Percentiles rank a stretch among this genome's conserved stretches.
phyloP scores from a whole-genome alignment of 768 basidiomycete genomes.

The Hygrocybe punicea region DNA sequence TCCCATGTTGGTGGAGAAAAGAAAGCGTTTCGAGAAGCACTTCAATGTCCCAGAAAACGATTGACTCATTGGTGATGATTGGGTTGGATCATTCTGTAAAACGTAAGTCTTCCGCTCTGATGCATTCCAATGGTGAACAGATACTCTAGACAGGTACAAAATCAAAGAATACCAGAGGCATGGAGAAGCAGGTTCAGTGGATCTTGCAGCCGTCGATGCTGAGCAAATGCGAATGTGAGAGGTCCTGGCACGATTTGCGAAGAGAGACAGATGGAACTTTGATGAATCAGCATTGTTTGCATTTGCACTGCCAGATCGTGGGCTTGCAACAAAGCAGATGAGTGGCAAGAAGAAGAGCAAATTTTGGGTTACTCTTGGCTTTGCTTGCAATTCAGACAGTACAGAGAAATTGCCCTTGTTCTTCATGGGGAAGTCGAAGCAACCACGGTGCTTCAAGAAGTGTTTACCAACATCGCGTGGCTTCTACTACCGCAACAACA shows the following conservation, averaged over 20 bases:
- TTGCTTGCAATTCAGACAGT: slow-evolving; percentile 32
- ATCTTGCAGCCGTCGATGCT: slow-evolving; percentile 17
- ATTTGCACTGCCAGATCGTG: slow-evolving; percentile 28
- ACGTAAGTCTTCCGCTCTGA: not conserved
- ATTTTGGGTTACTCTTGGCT: slow-evolving; percentile 25
- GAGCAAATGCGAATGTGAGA: slow-evolving; percentile 16
- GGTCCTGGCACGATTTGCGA: slow-evolving; percentile 18
- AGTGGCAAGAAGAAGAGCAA: slow-evolving; percentile 33
- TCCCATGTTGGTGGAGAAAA: slow-evolving; percentile 26
- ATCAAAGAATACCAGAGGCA: slow-evolving; percentile 20
- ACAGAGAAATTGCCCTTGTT: slow-evolving; percentile 30
- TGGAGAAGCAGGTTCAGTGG: slow-evolving; percentile 31
- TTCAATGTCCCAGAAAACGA: slow-evolving; percentile 29
- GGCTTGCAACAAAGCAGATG: slow-evolving; percentile 31
- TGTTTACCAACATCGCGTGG: slow-evolving; percentile 19
- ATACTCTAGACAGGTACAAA: slow-evolving; percentile 10
- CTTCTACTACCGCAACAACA: slow-evolving; percentile 38
- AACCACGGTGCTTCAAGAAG: slow-evolving; percentile 31
- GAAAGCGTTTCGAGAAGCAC: slow-evolving; percentile 20
- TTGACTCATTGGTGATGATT: slow-evolving; percentile 16
- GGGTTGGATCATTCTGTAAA: slow-evolving; percentile 23
- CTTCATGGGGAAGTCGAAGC: slow-evolving; percentile 35
- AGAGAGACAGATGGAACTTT: slow-evolving; percentile 25
- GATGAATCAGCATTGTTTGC: slow-evolving; percentile 24
- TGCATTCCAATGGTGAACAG: not conserved